Conservation (phyloP, 179 eudicot species). For the Amaranthus tricolor region DNA sequence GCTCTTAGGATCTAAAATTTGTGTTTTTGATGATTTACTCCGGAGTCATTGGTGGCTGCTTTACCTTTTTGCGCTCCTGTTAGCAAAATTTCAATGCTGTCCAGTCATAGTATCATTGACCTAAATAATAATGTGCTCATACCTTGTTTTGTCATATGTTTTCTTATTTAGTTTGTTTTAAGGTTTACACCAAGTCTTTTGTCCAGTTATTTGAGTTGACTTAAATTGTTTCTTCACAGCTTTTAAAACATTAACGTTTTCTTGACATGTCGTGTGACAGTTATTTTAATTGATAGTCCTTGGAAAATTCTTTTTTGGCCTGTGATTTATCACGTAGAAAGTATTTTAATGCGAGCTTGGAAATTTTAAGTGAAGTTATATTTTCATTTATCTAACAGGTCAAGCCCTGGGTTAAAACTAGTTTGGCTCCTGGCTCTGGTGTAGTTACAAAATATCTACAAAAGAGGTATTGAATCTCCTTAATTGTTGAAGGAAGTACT, state of each 20-base stretch:
- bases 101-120: background rate
- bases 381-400: conserved; percentile 50
- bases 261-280: too few species aligned
- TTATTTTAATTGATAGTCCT: too few species aligned
- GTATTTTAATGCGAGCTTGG: too few species aligned
- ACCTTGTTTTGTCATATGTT: background rate
- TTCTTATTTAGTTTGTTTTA: background rate
- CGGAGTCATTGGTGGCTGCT: background rate
- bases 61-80: background rate
- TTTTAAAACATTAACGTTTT: too few species aligned
- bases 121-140: background rate
- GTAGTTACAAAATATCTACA: conserved; percentile 87
- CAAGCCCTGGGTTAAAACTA: conserved; percentile 97
- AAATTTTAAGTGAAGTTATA: background rate
- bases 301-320: too few species aligned
- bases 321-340: background rate
- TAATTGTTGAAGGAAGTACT: background rate
- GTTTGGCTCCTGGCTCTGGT: conserved; percentile 99
- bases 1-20: background rate
- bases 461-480: conserved; percentile 51
- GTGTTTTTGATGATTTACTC: background rate
- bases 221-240: too few species aligned
- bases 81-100: background rate
- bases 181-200: background rate
- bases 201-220: background rate